Evolutionary conservation across 495 filamentous ascomycete species (phyloP), one percentile per base, ranked within the genome.

Genomic region (Aspergillus cavernicola): DNA sequence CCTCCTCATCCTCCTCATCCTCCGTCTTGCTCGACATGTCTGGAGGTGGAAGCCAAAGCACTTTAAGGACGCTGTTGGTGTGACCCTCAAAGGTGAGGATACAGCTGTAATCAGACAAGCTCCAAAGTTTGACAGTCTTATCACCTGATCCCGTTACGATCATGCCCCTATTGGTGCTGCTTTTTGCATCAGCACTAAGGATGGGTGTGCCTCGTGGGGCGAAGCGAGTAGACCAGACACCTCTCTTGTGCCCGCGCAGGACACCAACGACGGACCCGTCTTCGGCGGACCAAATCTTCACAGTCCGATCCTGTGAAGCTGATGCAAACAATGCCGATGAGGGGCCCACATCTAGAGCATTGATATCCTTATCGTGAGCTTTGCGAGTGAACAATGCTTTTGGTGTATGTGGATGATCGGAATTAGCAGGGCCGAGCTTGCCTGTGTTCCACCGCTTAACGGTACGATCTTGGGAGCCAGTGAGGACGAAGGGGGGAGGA

Each of bases 311-410:
- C 68, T 97, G 93, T 10, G 92, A 97, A 31, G 93, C 93, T 0
- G 92, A 96, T 11, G 95, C 93, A 66, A 97, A 96, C 1, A 95
- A 68, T 13, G 78, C 75, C 12, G 80, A 80, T 12, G 77, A 75
- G 20, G 84, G 79, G 57, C 86, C 87, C 29, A 92, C 76, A 50
- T 93, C 89, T 15, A 99, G 75, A 4, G 93, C 90, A 58, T 99
- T 99, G 73, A 99, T 99, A 57, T 99, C 93, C 60, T 97, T 99
- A 52, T 99, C 93, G 67, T 99, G 93, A 2, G 93, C 95, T 69
- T 96, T 89, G 29, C 92, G 81, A 5, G 92, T 96, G 59, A 89
- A 95, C 13, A 80, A 60, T 6, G 89, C 84, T 60, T 80, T 78
- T 33, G 69, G 59, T 15, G 63, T 59, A 51, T 75, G 73, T 39